phyloP scores from a whole-genome alignment of 2,329 filamentous ascomycete species.

The Diaporthe eres region DNA sequence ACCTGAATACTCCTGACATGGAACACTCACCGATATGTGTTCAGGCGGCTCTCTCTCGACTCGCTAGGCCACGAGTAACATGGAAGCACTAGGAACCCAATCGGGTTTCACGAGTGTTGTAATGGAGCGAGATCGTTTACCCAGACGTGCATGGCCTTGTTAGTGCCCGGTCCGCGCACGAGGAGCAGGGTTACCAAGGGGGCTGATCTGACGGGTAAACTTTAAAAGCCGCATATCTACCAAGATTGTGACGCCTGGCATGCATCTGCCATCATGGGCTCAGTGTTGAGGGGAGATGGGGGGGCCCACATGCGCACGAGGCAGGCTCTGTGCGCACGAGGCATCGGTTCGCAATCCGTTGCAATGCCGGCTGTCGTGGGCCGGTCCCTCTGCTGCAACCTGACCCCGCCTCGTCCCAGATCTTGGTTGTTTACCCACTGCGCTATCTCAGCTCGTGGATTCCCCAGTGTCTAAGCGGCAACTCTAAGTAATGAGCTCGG shows the following conservation, averaged over 20 bases:
- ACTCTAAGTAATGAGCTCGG: neutral
- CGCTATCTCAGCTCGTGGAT: neutral
- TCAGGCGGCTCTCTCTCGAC: too few relatives aligned
- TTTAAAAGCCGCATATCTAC: neutral
- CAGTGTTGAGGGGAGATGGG: neutral
- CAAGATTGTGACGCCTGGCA: neutral
- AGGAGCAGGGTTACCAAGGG: too few relatives aligned
- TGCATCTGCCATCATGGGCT: neutral
- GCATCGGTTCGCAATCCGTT: constrained; percentile 6
- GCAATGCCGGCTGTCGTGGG: neutral
- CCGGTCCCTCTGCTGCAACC: neutral
- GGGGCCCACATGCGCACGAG: neutral
- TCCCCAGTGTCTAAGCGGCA: neutral
- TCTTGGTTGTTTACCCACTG: neutral
- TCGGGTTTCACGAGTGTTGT: too few relatives aligned
- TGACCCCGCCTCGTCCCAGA: neutral
- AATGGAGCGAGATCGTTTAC: neutral
- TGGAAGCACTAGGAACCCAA: too few relatives aligned
- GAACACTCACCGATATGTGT: neutral
- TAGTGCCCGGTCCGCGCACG: neutral
- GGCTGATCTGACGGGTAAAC: neutral
- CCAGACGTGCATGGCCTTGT: neutral
- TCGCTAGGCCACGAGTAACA: too few relatives aligned
- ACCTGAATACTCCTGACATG: neutral
- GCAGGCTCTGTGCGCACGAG: constrained; percentile 4